Evolutionary conservation across 2,329 filamentous ascomycete genomes (phyloP).

Genomic region (Ceratocystiopsis minuta): DNA sequence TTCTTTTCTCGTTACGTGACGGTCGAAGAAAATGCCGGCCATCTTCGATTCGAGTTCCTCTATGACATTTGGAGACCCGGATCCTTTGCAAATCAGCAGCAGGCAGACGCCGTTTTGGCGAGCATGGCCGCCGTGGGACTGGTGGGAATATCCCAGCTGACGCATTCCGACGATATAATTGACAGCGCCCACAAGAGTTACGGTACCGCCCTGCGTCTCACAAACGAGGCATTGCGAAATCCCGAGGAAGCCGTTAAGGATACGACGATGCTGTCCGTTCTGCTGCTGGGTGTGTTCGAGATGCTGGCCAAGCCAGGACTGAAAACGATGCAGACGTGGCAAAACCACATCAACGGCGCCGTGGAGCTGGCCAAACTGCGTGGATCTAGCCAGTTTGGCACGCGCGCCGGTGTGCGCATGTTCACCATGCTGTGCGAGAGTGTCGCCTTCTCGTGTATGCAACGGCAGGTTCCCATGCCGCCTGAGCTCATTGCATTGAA

Average conservation of each 20-base stretch:
- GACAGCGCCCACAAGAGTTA: conserved; percentile 32
- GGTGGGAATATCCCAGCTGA: conserved; percentile 30
- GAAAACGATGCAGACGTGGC: conserved; percentile 31
- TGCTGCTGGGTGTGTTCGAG: conserved; percentile 37
- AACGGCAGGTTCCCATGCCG: conserved; percentile 29
- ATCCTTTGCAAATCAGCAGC: conserved; percentile 14
- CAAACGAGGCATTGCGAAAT: conserved; percentile 29
- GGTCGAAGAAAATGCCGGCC: conserved; percentile 24
- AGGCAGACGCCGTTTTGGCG: conserved; percentile 28
- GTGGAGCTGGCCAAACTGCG: conserved; percentile 30
- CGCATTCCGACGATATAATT: conserved; percentile 23
- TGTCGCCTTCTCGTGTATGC: conserved; percentile 33
- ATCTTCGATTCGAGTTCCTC: conserved; percentile 34
- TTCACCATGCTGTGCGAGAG: conserved; percentile 35
- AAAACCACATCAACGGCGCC: conserved; percentile 34
- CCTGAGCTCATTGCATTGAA: conserved; percentile 28
- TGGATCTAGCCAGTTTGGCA: conserved; percentile 27
- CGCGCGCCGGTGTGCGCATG: conserved; percentile 28
- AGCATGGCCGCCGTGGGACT: conserved; percentile 38
- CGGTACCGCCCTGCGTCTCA: conserved; percentile 30
- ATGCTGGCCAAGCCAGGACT: conserved; percentile 29
- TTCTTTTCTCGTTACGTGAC: conserved; percentile 34
- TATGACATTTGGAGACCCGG: conserved; percentile 33
- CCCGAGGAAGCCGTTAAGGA: conserved; percentile 26
- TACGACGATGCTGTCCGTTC: conserved; percentile 33